Evolutionary conservation across 441 rosid genomes (phyloP).

Genomic region (Biscutella laevigata): DNA sequence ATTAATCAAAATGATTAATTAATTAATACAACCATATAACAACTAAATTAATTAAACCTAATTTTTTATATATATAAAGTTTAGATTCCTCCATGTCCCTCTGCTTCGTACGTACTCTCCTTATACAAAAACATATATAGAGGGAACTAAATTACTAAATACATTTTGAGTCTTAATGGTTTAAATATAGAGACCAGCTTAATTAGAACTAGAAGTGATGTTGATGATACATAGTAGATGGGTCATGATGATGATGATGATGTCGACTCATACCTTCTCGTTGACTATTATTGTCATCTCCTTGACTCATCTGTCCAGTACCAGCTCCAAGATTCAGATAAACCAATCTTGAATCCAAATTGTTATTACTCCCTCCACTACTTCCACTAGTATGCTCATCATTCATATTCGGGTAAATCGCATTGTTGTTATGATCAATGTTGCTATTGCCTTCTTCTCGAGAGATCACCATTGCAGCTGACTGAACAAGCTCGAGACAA

Average conservation of each 20-base stretch:
- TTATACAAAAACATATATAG: conserved; percentile 19
- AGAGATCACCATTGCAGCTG: conserved; percentile 89
- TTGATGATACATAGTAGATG: conserved; percentile 58
- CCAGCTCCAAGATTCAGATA: conserved; percentile 83
- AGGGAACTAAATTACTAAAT: conserved; percentile 17
- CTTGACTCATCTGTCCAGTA: conserved; percentile 55
- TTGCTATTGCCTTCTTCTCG: conserved; percentile 74
- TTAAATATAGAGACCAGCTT: conserved; percentile 13
- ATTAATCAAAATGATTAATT: conserved; percentile 15
- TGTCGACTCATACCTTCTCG: conserved; percentile 60
- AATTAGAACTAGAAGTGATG: conserved; percentile 25
- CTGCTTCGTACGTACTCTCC: conserved; percentile 18
- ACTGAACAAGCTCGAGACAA: conserved; percentile 93
- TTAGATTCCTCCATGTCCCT: conserved; percentile 21
- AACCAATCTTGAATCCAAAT: conserved; percentile 78
- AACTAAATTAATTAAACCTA: conserved; percentile 7
- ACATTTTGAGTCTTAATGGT: conserved; percentile 16
- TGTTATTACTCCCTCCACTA: conserved; percentile 49
- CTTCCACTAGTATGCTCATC: conserved; percentile 57
- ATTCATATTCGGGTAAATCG: conserved; percentile 55
- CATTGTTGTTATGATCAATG: conserved; percentile 32
- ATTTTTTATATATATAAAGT: conserved; percentile 9
- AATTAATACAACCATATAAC: conserved; percentile 9
- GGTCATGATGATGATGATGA: conserved; percentile 34
- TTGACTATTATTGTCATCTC: conserved; percentile 43